Conservation (phyloP, 192 early-diverging fungal species). For the Coemansia sp. region DNA sequence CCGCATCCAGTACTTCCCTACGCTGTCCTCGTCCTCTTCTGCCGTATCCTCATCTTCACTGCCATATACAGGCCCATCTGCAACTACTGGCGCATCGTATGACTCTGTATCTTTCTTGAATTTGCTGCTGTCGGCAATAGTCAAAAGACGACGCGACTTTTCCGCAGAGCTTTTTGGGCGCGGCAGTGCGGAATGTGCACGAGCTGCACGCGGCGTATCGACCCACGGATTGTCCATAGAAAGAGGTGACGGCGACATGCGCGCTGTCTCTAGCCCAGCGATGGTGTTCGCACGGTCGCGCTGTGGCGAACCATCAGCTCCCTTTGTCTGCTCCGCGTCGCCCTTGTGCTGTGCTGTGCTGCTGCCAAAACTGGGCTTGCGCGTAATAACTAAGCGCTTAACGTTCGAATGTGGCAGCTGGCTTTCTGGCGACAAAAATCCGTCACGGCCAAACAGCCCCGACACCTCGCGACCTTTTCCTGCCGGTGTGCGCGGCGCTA, state of each 20-base stretch:
- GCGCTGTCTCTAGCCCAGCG: neutral
- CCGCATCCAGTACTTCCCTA: slow-evolving; percentile 65
- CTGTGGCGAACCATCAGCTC: slow-evolving; percentile 3
- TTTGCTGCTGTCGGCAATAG: slow-evolving; percentile 1
- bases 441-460: slow-evolving; percentile 49
- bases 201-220: slow-evolving; percentile 4
- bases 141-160: neutral
- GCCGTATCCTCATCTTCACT: slow-evolving; percentile 3
- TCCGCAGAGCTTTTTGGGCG: neutral
- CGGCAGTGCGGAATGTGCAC: neutral
- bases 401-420: slow-evolving; percentile 71
- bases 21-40: slow-evolving; percentile 20
- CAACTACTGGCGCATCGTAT: slow-evolving; percentile 1
- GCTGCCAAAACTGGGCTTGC: slow-evolving; percentile 35
- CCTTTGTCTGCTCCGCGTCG: neutral
- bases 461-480: neutral
- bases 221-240: slow-evolving; percentile 20
- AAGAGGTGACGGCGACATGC: slow-evolving; percentile 12
- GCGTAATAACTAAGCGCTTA: slow-evolving; percentile 69
- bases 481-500: slow-evolving; percentile 14
- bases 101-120: slow-evolving; percentile 1
- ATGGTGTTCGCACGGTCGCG: slow-evolving; percentile 9
- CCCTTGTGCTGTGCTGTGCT: neutral
- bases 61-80: slow-evolving; percentile 1
- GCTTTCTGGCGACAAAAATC: slow-evolving; percentile 62